These are phyloP conservation scores for Podospora pseudocomata DNA, from an alignment of 495 filamentous ascomycete genomes.

Conservation along the genomic window DNA sequence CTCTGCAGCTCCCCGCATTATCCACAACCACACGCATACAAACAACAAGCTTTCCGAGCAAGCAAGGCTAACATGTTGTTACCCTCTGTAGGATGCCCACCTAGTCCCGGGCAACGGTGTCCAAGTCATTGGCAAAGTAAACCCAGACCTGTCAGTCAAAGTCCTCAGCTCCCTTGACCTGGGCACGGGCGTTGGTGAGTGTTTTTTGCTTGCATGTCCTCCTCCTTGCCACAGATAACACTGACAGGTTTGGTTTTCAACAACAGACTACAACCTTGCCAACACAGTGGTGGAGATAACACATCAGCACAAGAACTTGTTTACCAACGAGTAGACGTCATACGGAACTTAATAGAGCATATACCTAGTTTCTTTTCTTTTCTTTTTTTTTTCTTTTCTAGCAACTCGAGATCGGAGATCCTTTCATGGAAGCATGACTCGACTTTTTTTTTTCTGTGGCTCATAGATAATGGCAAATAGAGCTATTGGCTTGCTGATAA, in stretches of 20 bases:
- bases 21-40: background rate
- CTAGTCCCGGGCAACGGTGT: constrained; percentile 72
- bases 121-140: constrained; percentile 90
- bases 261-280: constrained; percentile 70
- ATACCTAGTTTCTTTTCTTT: background rate
- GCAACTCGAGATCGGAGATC: background rate
- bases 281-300: constrained; percentile 85
- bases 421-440: background rate
- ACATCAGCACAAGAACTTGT: constrained; percentile 74
- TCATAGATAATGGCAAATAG: background rate
- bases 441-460: too few species aligned
- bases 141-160: constrained; percentile 70
- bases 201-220: constrained; percentile 6
- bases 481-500: background rate
- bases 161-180: constrained; percentile 76
- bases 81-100: constrained; percentile 61
- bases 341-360: background rate
- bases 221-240: background rate
- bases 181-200: constrained; percentile 65
- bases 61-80: constrained; percentile 1
- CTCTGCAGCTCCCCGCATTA: background rate
- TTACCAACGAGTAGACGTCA: constrained; percentile 24
- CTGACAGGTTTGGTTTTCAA: constrained; percentile 1
- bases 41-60: background rate
- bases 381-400: background rate